These are phyloP conservation scores for Baudoinia panamericana DNA, from an alignment of 495 filamentous ascomycete species.

Conservation along the genomic window DNA sequence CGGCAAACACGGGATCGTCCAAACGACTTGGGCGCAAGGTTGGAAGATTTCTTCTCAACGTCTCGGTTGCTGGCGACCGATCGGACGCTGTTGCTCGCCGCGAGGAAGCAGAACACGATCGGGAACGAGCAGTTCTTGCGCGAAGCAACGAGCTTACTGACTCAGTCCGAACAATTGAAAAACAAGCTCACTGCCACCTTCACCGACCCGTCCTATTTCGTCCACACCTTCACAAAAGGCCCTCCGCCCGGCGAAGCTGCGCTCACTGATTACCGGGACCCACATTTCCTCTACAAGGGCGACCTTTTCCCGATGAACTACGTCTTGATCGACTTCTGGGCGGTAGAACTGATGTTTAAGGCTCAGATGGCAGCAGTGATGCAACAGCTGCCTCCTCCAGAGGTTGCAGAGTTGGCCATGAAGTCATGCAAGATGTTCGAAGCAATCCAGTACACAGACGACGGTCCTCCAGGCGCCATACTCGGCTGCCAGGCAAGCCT, in stretches of 20 bases:
- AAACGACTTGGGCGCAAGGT: slow-evolving; percentile 47
- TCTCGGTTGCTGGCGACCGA: slow-evolving; percentile 67
- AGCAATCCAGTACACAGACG: slow-evolving; percentile 57
- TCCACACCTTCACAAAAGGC: slow-evolving; percentile 16
- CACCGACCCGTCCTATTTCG: slow-evolving; percentile 24
- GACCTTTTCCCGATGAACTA: slow-evolving; percentile 62
- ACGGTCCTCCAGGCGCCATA: slow-evolving; percentile 53
- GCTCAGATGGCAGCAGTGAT: slow-evolving; percentile 50
- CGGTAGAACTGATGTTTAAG: slow-evolving; percentile 65
- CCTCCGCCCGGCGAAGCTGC: slow-evolving; percentile 43
- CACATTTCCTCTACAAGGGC: slow-evolving; percentile 51
- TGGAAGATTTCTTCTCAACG: slow-evolving; percentile 49
- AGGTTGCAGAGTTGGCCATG: slow-evolving; percentile 48
- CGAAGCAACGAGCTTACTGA: slow-evolving; percentile 45
- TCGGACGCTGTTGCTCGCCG: slow-evolving; percentile 64
- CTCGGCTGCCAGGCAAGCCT: slow-evolving; percentile 65
- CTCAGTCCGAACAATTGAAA: slow-evolving; percentile 42
- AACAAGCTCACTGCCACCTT: slow-evolving; percentile 48
- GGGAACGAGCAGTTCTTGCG: slow-evolving; percentile 48
- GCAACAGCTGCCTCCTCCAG: slow-evolving; percentile 37
- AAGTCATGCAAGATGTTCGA: slow-evolving; percentile 66
- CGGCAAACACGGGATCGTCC: slow-evolving; percentile 48
- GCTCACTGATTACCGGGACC: slow-evolving; percentile 58
- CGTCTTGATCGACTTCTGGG: slow-evolving; percentile 62
- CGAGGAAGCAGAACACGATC: slow-evolving; percentile 47